Percentiles rank a stretch among this genome's conserved stretches.
phyloP scores from a whole-genome alignment of 306 rosid genomes.

The Begonia masoniana region DNA sequence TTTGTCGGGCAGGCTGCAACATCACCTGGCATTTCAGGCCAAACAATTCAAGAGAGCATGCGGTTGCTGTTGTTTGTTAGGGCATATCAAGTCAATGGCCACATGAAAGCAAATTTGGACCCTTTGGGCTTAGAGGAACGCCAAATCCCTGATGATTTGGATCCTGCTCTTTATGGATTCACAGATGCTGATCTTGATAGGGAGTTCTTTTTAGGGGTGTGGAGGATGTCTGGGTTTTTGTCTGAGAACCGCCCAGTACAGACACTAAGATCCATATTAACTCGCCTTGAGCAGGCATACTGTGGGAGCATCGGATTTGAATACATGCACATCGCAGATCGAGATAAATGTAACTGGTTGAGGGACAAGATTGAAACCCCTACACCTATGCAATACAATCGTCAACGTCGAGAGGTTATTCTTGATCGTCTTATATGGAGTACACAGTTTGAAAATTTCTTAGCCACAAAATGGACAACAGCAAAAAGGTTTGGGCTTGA shows the following conservation, averaged over 20 bases:
- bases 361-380: constrained; percentile 92
- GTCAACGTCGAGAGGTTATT: constrained; percentile 76
- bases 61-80: constrained; percentile 74
- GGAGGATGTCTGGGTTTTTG: constrained; percentile 94
- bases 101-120: constrained; percentile 82
- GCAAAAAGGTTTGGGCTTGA: constrained; percentile 96
- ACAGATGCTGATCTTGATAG: constrained; percentile 92
- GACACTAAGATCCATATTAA: constrained; percentile 82
- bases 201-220: constrained; percentile 90
- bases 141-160: constrained; percentile 60
- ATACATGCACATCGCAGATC: constrained; percentile 91
- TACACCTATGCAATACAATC: constrained; percentile 39
- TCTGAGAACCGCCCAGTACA: constrained; percentile 94
- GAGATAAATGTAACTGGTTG: constrained; percentile 79
- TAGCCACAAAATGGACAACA: constrained; percentile 91
- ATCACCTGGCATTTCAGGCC: constrained; percentile 89
- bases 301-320: constrained; percentile 91
- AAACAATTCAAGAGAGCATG: constrained; percentile 98
- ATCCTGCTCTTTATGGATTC: constrained; percentile 83
- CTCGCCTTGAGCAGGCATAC: constrained; percentile 92
- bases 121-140: constrained; percentile 65
- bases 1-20: constrained; percentile 84
- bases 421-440: constrained; percentile 94
- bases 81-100: constrained; percentile 94
- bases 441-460: constrained; percentile 76